Conservation (phyloP, 192 early-diverging fungal species). For the Coemansia sp. region DNA sequence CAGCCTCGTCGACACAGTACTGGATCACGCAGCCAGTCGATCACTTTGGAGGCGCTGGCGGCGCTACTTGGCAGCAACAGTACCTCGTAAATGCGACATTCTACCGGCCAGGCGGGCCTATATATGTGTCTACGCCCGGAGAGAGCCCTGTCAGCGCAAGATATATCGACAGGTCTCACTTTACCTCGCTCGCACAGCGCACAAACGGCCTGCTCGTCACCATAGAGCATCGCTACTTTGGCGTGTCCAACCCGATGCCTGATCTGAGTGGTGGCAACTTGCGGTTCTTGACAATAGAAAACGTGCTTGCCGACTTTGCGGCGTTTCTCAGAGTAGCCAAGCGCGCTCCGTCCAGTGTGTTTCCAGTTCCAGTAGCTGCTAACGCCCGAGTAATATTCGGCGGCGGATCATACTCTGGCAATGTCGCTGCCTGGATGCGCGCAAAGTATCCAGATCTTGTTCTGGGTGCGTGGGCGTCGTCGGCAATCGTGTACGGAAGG, state of each 20-base stretch:
- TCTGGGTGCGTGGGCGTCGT: conserved; percentile 67
- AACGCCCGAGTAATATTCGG: conserved; percentile 64
- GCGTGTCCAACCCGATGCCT: conserved; percentile 54
- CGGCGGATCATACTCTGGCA: conserved; percentile 76
- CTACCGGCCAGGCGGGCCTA: conserved; percentile 40
- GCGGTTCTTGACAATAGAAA: conserved; percentile 35
- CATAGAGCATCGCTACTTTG: conserved; percentile 67
- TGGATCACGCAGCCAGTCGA: conserved; percentile 48
- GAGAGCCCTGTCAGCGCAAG: conserved; percentile 20
- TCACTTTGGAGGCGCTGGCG: conserved; percentile 28
- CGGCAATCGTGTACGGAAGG: conserved; percentile 66
- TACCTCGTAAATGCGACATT: conserved; percentile 45
- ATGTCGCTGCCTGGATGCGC: conserved; percentile 77
- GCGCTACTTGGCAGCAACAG: conserved; percentile 36
- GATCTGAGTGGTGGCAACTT: conserved; percentile 39
- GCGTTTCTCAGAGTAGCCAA: conserved; percentile 23
- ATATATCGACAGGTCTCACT: conserved; percentile 16
- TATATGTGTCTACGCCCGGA: conserved; percentile 40
- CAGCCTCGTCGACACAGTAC: conserved; percentile 9
- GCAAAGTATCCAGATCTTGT: conserved; percentile 65
- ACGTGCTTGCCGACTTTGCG: conserved; percentile 40
- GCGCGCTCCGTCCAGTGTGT: conserved; percentile 6
- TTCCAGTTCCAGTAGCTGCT: conserved; percentile 6
- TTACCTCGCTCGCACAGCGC: conserved; percentile 49
- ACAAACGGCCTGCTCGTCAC: conserved; percentile 59